Evolutionary conservation across 164 flowering plant species (phyloP), one percentile per base, ranked within the genome.

Genomic region (Berberis vulgaris): DNA sequence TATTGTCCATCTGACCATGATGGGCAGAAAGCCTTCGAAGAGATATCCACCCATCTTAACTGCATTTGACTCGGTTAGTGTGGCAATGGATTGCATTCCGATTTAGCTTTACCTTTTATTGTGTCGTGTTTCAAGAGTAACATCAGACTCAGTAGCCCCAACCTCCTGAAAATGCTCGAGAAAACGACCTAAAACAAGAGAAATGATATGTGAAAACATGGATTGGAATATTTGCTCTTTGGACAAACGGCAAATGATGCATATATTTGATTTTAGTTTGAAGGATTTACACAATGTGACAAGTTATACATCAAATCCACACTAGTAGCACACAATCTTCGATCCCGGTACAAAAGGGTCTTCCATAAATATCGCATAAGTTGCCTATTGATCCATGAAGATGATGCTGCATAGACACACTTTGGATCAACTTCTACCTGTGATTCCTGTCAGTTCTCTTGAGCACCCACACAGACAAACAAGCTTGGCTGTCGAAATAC

Each of bases 251-350:
- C 9, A 26, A 54, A 47, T 58, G 57, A 42, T 49, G 26, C 67
- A 67, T 53, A 65, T 60, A 65, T 64, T 61, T 73, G 63, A 63
- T 45, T 64, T 69, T 39, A 56, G 65, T 50, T 49, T 26, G 7
- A 12, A 45, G 67, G 50, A 49, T 65, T 64, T 73, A 65, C 72
- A 72, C 8, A 26, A 26, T 26, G 26, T 57, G 59, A 49, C 55
- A 62, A 41, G 43, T 50, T 55, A 60, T 61, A 72, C 67, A 67
- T 59, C 55, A 66, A 50, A 63, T 52, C 52, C 60, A 64, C 49
- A 62, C 56, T 60, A 56, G 46, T 38, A 62, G 49, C 54, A 41
- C 38, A 62, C 7, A 12, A 49, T 61, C 62, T 54, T 53, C 50
- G 46, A 65, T 43, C 54, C 7, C 49, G 43, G 41, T 41, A 46